A percentile compares a stretch with the other conserved stretches of the same genome.
phyloP scores from a whole-genome alignment of 225 moss, liverwort and hornwort species.

The Thuidium tamariscinum region DNA sequence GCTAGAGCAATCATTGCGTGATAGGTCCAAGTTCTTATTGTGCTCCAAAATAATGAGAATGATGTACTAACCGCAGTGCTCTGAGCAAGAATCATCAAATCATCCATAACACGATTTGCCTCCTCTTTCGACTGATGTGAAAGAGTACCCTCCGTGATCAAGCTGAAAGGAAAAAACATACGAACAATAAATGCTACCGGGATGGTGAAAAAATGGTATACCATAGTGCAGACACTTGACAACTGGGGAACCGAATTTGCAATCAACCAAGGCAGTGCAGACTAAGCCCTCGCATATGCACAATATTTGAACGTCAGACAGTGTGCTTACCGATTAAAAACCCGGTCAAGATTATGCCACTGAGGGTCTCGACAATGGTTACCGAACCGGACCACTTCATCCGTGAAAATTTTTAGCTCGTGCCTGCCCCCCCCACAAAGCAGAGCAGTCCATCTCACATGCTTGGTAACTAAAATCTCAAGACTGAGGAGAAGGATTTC shows the following conservation, averaged over 20 bases:
- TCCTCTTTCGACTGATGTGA: slow-evolving; percentile 42
- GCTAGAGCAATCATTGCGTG: not conserved
- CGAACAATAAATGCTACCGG: not conserved
- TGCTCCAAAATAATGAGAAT: not conserved
- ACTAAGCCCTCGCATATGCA: not conserved
- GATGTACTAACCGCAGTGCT: slow-evolving; percentile 45
- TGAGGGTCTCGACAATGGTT: slow-evolving; percentile 59
- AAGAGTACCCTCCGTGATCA: slow-evolving; percentile 31
- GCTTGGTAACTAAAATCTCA: not conserved
- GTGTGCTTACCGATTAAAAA: slow-evolving; percentile 28
- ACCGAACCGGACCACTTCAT: slow-evolving; percentile 64
- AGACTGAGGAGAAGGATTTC: not conserved
- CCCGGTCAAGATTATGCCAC: slow-evolving; percentile 57
- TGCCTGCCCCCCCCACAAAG: slow-evolving; percentile 26
- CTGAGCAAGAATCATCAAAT: slow-evolving; percentile 60
- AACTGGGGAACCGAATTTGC: not conserved
- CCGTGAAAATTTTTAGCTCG: slow-evolving; percentile 54
- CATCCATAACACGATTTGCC: slow-evolving; percentile 41
- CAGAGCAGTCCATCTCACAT: not conserved
- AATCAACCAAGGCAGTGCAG: not conserved
- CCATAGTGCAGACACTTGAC: not conserved
- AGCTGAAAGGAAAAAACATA: slow-evolving; percentile 22
- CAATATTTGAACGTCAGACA: not conserved
- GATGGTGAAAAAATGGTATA: not conserved
- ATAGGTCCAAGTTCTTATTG: not conserved